Percentiles rank a stretch among this genome's conserved stretches.
phyloP scores from a whole-genome alignment of 2,329 filamentous ascomycete genomes.

The Herpotrichia juniperi region DNA sequence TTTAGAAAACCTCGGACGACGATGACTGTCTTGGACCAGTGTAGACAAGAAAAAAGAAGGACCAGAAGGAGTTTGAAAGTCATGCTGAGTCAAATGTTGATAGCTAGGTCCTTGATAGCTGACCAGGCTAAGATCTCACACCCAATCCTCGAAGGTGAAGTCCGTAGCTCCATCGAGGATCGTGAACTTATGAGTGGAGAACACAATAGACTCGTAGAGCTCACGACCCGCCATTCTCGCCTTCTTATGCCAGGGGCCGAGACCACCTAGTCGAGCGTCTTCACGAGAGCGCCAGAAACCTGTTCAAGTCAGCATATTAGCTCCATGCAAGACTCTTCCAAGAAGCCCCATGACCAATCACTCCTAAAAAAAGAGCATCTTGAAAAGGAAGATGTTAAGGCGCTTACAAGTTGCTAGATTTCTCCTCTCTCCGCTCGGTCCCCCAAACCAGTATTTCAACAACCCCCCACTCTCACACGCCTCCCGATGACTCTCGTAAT shows the following conservation, averaged over 20 bases:
- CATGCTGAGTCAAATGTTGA: neutral
- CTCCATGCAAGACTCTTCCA: neutral
- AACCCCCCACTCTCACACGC: conserved; percentile 80
- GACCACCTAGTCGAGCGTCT: conserved; percentile 66
- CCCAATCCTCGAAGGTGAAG: conserved; percentile 58
- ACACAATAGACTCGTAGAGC: conserved; percentile 52
- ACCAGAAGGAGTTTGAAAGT: neutral
- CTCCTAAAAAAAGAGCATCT: neutral
- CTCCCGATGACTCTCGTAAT: conserved; percentile 80
- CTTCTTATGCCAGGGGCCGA: conserved; percentile 62
- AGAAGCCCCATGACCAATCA: neutral
- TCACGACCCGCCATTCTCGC: conserved; percentile 56
- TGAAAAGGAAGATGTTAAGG: neutral
- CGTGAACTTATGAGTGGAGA: conserved; percentile 57
- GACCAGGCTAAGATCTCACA: conserved; percentile 5
- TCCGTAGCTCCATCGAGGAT: conserved; percentile 68
- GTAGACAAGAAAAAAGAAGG: too few relatives aligned
- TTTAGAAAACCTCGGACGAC: too few relatives aligned
- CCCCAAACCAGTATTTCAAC: conserved; percentile 92
- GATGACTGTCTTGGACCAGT: too few relatives aligned
- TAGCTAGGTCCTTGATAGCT: too few relatives aligned
- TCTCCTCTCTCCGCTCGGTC: conserved; percentile 68
- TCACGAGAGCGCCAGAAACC: conserved; percentile 68
- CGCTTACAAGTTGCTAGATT: conserved; percentile 77
- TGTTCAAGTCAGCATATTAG: conserved; percentile 38